Conservation (phyloP, 2,329 filamentous ascomycete genomes). For the Alternaria hordeiaustralica region DNA sequence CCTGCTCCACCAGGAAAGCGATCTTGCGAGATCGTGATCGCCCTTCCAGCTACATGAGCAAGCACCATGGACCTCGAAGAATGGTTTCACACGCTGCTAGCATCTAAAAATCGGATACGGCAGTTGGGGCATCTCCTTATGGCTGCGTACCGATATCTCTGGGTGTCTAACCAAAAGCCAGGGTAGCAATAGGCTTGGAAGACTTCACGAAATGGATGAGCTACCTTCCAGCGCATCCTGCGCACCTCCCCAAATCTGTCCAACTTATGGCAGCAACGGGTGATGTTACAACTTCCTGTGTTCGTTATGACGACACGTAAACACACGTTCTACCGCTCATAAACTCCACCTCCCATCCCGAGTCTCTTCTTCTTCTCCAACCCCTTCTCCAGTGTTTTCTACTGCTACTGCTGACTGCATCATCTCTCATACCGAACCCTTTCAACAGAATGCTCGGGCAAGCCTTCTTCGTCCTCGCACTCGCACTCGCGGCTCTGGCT, state of each 20-base stretch:
- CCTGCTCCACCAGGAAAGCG: neutral
- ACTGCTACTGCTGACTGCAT: constrained; percentile 11
- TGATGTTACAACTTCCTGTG: neutral
- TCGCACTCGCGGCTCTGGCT: constrained; percentile 25
- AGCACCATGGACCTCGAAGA: neutral
- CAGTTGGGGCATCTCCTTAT: neutral
- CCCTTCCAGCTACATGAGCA: neutral
- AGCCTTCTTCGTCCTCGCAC: constrained; percentile 18
- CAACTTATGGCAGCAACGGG: neutral
- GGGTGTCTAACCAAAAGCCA: neutral
- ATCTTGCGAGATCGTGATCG: neutral
- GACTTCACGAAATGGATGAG: neutral
- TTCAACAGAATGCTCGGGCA: constrained; percentile 23
- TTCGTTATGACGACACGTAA: constrained; percentile 10
- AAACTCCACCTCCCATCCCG: constrained; percentile 2
- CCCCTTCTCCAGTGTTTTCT: constrained; percentile 13
- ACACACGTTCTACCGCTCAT: neutral
- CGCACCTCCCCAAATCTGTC: neutral
- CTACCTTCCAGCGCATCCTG: neutral
- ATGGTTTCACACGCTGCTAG: neutral
- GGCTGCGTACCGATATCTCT: neutral
- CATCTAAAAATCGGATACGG: neutral
- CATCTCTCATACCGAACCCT: neutral
- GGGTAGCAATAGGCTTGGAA: neutral
- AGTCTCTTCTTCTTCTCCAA: constrained; percentile 21